Conservation (phyloP, 345 rosid species). For the Gynandropsis gynandra region DNA sequence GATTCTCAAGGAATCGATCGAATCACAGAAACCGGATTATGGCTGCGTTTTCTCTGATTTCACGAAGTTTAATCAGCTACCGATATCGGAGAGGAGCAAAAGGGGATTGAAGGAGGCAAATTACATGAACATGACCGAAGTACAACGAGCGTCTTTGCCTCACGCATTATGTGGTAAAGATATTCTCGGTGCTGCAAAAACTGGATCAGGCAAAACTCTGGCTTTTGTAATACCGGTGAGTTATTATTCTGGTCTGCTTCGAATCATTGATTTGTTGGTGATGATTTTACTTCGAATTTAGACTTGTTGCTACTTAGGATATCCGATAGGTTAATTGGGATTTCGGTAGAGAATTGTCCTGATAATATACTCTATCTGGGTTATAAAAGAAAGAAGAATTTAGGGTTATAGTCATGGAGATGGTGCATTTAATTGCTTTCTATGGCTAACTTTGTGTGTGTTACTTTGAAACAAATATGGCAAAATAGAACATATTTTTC, state of each 20-base stretch:
- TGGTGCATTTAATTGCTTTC: neutral
- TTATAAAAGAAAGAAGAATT: too few relatives aligned
- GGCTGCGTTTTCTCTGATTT: slow-evolving; percentile 49
- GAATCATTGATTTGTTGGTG: neutral
- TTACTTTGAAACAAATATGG: too few relatives aligned
- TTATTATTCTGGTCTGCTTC: slow-evolving; percentile 4
- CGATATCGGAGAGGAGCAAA: slow-evolving; percentile 68
- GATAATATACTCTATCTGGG: neutral
- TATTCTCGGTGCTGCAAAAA: slow-evolving; percentile 89
- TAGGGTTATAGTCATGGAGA: too few relatives aligned
- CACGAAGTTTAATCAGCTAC: slow-evolving; percentile 53
- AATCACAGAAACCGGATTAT: slow-evolving; percentile 65
- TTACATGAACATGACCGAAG: slow-evolving; percentile 61
- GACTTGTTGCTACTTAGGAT: neutral
- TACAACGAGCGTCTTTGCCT: slow-evolving; percentile 81
- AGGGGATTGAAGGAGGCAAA: slow-evolving; percentile 50
- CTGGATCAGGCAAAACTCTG: slow-evolving; percentile 91
- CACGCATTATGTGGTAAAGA: slow-evolving; percentile 84
- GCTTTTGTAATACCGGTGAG: slow-evolving; percentile 89
- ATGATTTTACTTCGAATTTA: too few relatives aligned
- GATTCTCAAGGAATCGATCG: slow-evolving; percentile 62
- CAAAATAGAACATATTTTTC: too few relatives aligned
- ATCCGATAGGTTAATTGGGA: neutral
- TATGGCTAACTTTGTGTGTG: neutral
- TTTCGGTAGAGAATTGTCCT: neutral